These are phyloP conservation scores for Cladosporium sphaerospermum DNA, from an alignment of 2,329 filamentous ascomycete genomes.

Conservation along the genomic window DNA sequence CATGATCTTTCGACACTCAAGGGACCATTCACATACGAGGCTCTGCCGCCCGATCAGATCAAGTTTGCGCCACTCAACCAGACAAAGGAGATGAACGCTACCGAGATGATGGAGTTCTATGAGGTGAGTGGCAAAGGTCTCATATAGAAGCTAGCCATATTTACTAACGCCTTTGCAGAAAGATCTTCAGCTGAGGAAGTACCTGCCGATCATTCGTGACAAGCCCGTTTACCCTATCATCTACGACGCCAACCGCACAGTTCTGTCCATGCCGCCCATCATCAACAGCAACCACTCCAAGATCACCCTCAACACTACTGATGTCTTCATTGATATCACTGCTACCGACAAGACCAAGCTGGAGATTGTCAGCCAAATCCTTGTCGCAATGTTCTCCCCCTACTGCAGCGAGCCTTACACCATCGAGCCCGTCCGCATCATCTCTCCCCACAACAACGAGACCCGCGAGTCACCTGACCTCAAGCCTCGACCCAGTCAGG, in stretches of 20 bases:
- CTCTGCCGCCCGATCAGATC: slow-evolving; percentile 83
- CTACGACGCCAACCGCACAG: slow-evolving; percentile 76
- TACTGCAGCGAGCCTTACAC: slow-evolving; percentile 87
- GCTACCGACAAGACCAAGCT: slow-evolving; percentile 94
- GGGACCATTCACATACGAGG: slow-evolving; percentile 95
- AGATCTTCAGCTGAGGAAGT: slow-evolving; percentile 85
- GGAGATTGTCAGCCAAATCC: slow-evolving; percentile 90
- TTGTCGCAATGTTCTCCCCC: slow-evolving; percentile 94
- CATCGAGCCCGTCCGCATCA: slow-evolving; percentile 85
- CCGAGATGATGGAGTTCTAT: slow-evolving; percentile 90
- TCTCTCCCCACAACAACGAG: slow-evolving; percentile 84
- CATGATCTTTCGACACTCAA: slow-evolving; percentile 91
- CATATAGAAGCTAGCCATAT: not conserved
- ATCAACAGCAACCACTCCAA: slow-evolving; percentile 98
- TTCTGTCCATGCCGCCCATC: slow-evolving; percentile 92
- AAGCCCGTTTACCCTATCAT: slow-evolving; percentile 93
- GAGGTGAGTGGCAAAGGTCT: slow-evolving; percentile 42
- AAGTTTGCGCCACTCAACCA: slow-evolving; percentile 89
- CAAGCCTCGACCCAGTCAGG: slow-evolving; percentile 66
- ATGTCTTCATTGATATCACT: slow-evolving; percentile 95
- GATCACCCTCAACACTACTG: slow-evolving; percentile 83
- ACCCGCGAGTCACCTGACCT: slow-evolving; percentile 77
- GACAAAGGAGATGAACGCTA: slow-evolving; percentile 76
- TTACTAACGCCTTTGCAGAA: slow-evolving; percentile 46
- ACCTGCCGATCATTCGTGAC: slow-evolving; percentile 89